A percentile compares a stretch with the other conserved stretches of the same genome.
These are phyloP conservation scores for Dryas alaskensis DNA, from an alignment of 306 rosid genomes.

Conservation along the genomic window DNA sequence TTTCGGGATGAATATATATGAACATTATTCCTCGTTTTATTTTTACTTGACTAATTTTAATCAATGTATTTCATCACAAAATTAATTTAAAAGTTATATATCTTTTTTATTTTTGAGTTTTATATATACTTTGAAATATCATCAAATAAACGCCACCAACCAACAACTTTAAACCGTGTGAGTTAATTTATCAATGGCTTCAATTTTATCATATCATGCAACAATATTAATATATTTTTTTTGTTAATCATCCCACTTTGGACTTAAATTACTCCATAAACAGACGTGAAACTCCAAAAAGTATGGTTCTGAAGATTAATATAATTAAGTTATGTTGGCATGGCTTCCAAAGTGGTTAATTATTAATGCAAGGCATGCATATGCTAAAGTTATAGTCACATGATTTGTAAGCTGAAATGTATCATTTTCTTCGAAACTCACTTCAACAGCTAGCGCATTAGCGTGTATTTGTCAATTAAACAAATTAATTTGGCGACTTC, in stretches of 20 bases:
- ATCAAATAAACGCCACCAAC: not conserved
- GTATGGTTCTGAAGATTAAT: not conserved
- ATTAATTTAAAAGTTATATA: too few species aligned
- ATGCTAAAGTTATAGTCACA: not conserved
- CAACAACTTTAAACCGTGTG: not conserved
- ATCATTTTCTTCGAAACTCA: constrained; percentile 2
- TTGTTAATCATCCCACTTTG: constrained; percentile 1
- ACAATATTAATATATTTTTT: not conserved
- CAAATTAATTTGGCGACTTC: constrained; percentile 1
- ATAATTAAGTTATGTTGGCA: not conserved
- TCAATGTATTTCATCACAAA: too few species aligned
- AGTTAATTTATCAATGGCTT: not conserved
- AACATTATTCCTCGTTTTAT: too few species aligned
- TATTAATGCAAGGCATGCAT: not conserved
- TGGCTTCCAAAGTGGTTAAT: constrained; percentile 14
- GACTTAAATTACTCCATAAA: constrained; percentile 2
- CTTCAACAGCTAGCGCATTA: constrained; percentile 11
- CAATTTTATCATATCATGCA: not conserved
- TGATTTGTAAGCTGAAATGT: constrained; percentile 12
- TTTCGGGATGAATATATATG: too few species aligned
- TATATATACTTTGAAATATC: too few species aligned
- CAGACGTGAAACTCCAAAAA: constrained; percentile 6
- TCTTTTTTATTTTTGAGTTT: too few species aligned
- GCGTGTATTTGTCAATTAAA: not conserved
- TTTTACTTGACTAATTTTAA: too few species aligned